A percentile compares a stretch with the other conserved stretches of the same genome.
Evolutionary conservation across 805 yeast genomes (phyloP).

Genomic region (Maudiozyma turicensis): DNA sequence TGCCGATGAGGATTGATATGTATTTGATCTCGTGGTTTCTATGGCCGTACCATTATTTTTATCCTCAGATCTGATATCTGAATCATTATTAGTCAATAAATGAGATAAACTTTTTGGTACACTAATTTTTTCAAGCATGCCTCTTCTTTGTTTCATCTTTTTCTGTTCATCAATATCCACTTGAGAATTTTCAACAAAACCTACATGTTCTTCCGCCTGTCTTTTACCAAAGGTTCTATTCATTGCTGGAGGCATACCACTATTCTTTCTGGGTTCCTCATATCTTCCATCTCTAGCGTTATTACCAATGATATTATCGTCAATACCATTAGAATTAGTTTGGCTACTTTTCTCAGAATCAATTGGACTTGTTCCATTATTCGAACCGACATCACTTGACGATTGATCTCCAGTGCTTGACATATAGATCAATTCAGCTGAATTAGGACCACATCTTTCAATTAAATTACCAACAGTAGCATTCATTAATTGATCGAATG

Average conservation of each 20-base stretch:
- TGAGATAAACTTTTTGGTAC: slow-evolving; percentile 51
- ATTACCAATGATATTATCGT: background rate
- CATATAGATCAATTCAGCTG: slow-evolving; percentile 43
- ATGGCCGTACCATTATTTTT: background rate
- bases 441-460: slow-evolving; percentile 54
- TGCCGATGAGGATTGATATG: background rate
- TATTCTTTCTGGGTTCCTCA: background rate
- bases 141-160: slow-evolving; percentile 40
- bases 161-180: slow-evolving; percentile 38
- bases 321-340: background rate
- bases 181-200: slow-evolving; percentile 32
- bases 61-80: slow-evolving; percentile 1
- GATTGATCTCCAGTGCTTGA: background rate
- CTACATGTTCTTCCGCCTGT: slow-evolving; percentile 25
- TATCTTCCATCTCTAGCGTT: background rate
- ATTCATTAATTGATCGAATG: slow-evolving; percentile 56
- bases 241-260: slow-evolving; percentile 53
- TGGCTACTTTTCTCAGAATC: background rate
- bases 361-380: background rate
- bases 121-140: slow-evolving; percentile 39
- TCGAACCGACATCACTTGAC: background rate
- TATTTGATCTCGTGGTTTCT: background rate
- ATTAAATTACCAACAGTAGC: slow-evolving; percentile 56
- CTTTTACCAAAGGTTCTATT: slow-evolving; percentile 35
- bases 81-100: slow-evolving; percentile 32